Base-by-base conservation (phyloP, 805 yeast genomes). In the Ogataea wickerhamii region DNA sequence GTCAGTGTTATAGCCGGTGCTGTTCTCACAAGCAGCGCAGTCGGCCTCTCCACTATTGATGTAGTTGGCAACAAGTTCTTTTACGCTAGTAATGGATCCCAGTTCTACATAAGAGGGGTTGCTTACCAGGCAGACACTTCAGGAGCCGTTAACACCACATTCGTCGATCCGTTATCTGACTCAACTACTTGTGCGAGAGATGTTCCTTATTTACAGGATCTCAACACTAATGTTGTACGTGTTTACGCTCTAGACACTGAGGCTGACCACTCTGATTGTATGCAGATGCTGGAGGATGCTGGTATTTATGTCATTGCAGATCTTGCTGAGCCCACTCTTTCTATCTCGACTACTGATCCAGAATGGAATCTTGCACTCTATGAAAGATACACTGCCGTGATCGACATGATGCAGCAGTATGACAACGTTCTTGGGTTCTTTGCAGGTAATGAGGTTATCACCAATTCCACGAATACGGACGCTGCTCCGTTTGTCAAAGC, bases 371-470 rank as follows among this genome's bases (percentile, higher is more conserved):
- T 77, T 29, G 80, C 72, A 3, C 66, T 82, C 48, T 80, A 68
- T 60, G 64, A 76, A 37, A 76, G 89, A 68, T 84, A 84, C 68
- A 78, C 81, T 37, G 53, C 70, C 5, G 86, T 83, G 36, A 78
- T 84, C 51, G 91, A 84, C 58, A 60, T 64, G 53, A 78, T 84
- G 71, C 75, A 75, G 42, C 70, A 74, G 58, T 83, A 82, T 63
- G 73, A 85, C 54, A 84, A 83, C 61, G 71, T 82, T 36, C 68
- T 84, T 49, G 93, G 93, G 53, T 84, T 83, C 73, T 83, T 83
- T 61, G 91, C 91, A 33, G 91, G 91, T 72, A 84, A 84, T 58
- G 91, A 84, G 71, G 91, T 84, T 46, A 74, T 87, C 55, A 82
- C 83, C 64, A 71, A 76, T 52, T 60, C 58, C 22, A 58, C 75